Evolutionary conservation across 257 asterid genomes (phyloP).

Genomic region (Lycium barbarum): DNA sequence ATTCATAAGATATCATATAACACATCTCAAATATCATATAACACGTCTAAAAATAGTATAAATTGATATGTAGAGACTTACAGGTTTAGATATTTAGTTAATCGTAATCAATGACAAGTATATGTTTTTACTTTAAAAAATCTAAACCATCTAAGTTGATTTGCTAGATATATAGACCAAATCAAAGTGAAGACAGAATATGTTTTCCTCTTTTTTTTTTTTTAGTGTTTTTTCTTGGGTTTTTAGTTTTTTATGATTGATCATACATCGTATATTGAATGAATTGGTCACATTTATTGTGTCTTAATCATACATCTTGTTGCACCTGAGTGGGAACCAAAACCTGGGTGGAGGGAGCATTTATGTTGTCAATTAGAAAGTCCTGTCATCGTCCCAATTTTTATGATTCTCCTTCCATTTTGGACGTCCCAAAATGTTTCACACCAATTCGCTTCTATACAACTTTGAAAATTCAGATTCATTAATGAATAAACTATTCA

Average conservation of each 20-base stretch:
- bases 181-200: not conserved
- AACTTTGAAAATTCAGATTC: not conserved
- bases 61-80: not conserved
- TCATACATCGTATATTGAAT: not conserved
- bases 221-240: not conserved
- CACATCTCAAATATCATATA: not conserved
- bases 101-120: not conserved
- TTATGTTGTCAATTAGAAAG: not conserved
- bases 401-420: not conserved
- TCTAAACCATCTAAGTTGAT: not conserved
- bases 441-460: not conserved
- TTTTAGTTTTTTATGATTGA: not conserved
- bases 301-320: not conserved
- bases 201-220: not conserved
- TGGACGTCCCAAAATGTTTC: not conserved
- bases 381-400: constrained; percentile 3
- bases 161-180: not conserved
- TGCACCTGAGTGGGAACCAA: not conserved
- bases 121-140: not conserved
- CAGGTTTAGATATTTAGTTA: constrained; percentile 12
- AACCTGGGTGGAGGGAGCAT: not conserved
- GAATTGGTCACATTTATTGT: not conserved
- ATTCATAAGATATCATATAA: not conserved
- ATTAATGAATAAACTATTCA: not conserved
- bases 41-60: not conserved